Evolutionary conservation across 1,284 basidiomycete genomes (phyloP).

Genomic region (Testicularia cyperi): DNA sequence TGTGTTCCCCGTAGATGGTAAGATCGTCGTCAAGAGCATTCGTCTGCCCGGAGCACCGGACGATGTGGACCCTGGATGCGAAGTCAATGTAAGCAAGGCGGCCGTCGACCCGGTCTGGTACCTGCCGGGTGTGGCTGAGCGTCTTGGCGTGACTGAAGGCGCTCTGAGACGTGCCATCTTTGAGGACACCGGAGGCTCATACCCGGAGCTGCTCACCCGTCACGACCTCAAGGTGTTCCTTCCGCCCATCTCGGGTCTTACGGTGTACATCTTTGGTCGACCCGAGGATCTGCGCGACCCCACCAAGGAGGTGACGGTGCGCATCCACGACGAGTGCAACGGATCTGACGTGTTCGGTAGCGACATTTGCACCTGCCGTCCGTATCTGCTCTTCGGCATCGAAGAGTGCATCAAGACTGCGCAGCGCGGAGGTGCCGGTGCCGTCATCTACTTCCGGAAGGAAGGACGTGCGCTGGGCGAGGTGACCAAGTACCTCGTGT

Average conservation of each 20-base stretch:
- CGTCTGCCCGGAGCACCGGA: slow-evolving; percentile 36
- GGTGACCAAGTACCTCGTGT: slow-evolving; percentile 67
- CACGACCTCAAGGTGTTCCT: slow-evolving; percentile 94
- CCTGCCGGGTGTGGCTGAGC: slow-evolving; percentile 71
- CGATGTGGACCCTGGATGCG: slow-evolving; percentile 72
- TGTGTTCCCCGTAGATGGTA: slow-evolving; percentile 76
- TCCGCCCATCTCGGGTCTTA: slow-evolving; percentile 87
- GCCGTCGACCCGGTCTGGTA: slow-evolving; percentile 77
- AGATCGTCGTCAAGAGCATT: slow-evolving; percentile 65
- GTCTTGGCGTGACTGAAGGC: slow-evolving; percentile 68
- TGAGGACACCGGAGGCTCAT: slow-evolving; percentile 90
- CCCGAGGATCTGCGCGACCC: slow-evolving; percentile 50
- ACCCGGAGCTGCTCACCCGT: slow-evolving; percentile 90
- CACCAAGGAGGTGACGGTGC: slow-evolving; percentile 76
- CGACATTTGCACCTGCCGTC: slow-evolving; percentile 85
- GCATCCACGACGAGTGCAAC: slow-evolving; percentile 91
- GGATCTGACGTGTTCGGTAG: slow-evolving; percentile 85
- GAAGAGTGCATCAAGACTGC: slow-evolving; percentile 84
- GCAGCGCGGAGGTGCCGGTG: slow-evolving; percentile 85
- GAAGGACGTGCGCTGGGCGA: slow-evolving; percentile 89
- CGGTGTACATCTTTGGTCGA: slow-evolving; percentile 82
- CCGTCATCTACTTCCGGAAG: slow-evolving; percentile 92
- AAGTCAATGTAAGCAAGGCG: slow-evolving; percentile 77
- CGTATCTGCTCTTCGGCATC: slow-evolving; percentile 88
- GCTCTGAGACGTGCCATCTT: slow-evolving; percentile 84